A percentile compares a stretch with the other conserved stretches of the same genome.
phyloP scores from a whole-genome alignment of 73 alveolate genomes.

The Effrenium voratum region DNA sequence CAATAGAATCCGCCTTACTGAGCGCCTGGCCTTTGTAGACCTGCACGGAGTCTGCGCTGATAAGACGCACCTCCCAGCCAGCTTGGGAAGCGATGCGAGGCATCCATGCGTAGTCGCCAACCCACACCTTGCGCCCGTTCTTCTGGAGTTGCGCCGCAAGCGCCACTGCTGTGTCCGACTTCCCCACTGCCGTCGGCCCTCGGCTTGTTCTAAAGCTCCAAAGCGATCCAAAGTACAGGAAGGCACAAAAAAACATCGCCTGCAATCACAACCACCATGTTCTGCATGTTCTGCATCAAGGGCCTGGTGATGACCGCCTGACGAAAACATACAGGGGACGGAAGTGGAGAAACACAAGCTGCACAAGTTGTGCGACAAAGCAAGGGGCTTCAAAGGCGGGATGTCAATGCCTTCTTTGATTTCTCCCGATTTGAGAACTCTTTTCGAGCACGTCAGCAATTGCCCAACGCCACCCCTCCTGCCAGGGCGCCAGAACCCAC shows the following conservation, averaged over 20 bases:
- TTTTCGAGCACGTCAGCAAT: no score
- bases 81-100: not conserved
- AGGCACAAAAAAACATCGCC: constrained; percentile 5
- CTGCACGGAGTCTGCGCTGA: constrained; percentile 89
- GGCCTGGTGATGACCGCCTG: no score
- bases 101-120: not conserved
- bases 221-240: not conserved
- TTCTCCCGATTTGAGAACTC: no score
- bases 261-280: constrained; percentile 67
- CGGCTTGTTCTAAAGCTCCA: not conserved
- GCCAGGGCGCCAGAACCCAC: no score
- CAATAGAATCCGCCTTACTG: not conserved
- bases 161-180: constrained; percentile 48
- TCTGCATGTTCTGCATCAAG: no score
- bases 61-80: constrained; percentile 31
- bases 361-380: no score
- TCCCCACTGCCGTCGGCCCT: constrained; percentile 92
- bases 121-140: constrained; percentile 24
- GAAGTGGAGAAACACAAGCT: no score
- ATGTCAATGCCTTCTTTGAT: no score
- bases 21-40: constrained; percentile 54
- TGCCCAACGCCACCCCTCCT: no score
- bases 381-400: no score
- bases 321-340: no score
- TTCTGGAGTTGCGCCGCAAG: constrained; percentile 14